Base-by-base conservation (phyloP, 352 stramenopile genomes). In the Globisporangium cystogenes region DNA sequence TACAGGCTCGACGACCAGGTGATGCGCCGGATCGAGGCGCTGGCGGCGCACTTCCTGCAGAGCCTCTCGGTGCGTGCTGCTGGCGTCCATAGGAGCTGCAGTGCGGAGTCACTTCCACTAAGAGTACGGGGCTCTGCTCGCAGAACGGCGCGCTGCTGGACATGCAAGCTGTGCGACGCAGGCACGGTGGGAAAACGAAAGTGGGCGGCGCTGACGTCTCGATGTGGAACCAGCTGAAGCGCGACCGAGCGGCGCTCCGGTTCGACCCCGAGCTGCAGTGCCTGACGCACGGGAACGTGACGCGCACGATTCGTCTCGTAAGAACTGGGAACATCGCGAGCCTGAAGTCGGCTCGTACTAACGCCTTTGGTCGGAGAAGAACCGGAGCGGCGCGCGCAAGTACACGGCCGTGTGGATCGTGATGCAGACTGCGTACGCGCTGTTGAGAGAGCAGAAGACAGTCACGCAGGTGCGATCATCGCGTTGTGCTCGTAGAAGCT, bases 331-430 rank as follows among this genome's bases (percentile, higher is more conserved):
- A 0, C 2, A 33, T 33, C 20, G 16, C 8, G 5, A 3, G 6
- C 7, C 16, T 15, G 5, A 11, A 11, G 36, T 21, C 12, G 11
- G 3, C 10, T 11, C 16, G 12, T 15, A 42, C 6, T 4, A 21
- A 42, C 18, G 7, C 42, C 6, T 31, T 52, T n/a, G 41, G 15
- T 23, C 14, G 16, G 27, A 51, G 16, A 24, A 51, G 84, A 89
- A 77, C 45, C 69, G 74, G 37, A 62, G 62, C 24, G 75, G 82
- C 36, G 82, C 80, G n/a, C 64, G 82, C 20, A 87, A 86, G 67
- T 94, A 93, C 51, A 93, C 84, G 4, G 73, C 76, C 0, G 79
- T 88, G 10, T 94, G 84, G 84, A 59, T 94, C 40, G 75, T 94
- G 7, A 71, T 94, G 24, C 82, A 92, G 56, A 91, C 77, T 24